These are phyloP conservation scores for Xylaria sp. DNA, from an alignment of 2,329 filamentous ascomycete genomes.

Conservation along the genomic window DNA sequence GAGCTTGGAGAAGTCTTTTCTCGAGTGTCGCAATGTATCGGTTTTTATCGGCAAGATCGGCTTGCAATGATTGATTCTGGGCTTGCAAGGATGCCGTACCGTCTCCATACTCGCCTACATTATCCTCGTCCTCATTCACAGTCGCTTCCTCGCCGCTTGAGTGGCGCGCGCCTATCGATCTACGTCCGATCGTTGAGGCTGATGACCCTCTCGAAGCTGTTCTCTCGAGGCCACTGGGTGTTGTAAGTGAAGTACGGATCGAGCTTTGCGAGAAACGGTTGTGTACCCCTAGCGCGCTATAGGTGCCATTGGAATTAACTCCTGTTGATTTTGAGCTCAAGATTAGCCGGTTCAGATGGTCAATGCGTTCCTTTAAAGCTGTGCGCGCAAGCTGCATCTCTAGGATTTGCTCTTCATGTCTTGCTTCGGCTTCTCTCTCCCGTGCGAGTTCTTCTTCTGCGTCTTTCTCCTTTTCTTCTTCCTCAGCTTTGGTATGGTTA, in stretches of 20 bases:
- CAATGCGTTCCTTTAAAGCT: constrained; percentile 95
- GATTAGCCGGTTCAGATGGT: constrained; percentile 94
- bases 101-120: constrained; percentile 84
- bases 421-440: constrained; percentile 82
- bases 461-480: constrained; percentile 71
- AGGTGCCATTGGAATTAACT: constrained; percentile 82
- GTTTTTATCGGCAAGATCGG: constrained; percentile 96
- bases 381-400: constrained; percentile 98
- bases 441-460: constrained; percentile 78
- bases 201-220: constrained; percentile 75
- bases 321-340: constrained; percentile 95
- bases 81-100: constrained; percentile 82
- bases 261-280: constrained; percentile 72
- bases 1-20: constrained; percentile 88
- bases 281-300: constrained; percentile 74
- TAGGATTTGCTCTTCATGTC: constrained; percentile 96
- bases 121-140: constrained; percentile 73
- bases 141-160: constrained; percentile 56
- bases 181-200: constrained; percentile 67
- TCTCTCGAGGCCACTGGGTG: constrained; percentile 71
- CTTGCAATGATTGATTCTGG: constrained; percentile 92
- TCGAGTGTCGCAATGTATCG: constrained; percentile 95
- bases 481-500: constrained; percentile 70
- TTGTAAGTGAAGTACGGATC: constrained; percentile 75
- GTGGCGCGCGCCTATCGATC: constrained; percentile 60